These are phyloP conservation scores for Penicillium riverlandense DNA, from an alignment of 495 filamentous ascomycete species.

Conservation along the genomic window DNA sequence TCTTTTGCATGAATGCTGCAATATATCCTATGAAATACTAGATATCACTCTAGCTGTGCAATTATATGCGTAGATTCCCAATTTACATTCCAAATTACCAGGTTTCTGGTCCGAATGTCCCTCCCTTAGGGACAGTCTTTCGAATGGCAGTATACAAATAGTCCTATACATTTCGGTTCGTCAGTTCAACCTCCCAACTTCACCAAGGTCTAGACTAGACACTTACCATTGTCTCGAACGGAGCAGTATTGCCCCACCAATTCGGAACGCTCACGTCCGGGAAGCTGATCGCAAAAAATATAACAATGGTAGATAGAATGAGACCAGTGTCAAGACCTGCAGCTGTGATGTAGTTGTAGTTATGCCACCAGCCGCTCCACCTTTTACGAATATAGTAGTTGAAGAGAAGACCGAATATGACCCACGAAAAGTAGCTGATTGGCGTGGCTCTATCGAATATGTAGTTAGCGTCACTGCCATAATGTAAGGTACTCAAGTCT, in stretches of 20 bases:
- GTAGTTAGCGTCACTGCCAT: background rate
- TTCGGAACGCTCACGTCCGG: constrained; percentile 38
- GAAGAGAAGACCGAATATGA: constrained; percentile 51
- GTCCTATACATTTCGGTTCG: constrained; percentile 20
- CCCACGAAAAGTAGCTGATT: constrained; percentile 54
- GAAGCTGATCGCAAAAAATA: constrained; percentile 48
- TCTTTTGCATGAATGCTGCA: constrained; percentile 28
- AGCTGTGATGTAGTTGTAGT: constrained; percentile 49
- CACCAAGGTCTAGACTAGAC: background rate
- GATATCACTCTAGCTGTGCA: too few relatives aligned
- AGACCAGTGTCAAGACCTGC: constrained; percentile 49
- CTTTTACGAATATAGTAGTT: constrained; percentile 45
- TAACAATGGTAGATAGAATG: constrained; percentile 47
- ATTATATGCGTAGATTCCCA: too few relatives aligned
- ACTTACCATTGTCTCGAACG: constrained; percentile 19
- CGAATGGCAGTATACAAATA: constrained; percentile 44
- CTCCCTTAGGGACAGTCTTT: constrained; percentile 32
- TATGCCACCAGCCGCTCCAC: constrained; percentile 51
- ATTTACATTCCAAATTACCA: constrained; percentile 14
- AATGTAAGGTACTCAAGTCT: background rate
- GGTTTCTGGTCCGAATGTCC: constrained; percentile 44
- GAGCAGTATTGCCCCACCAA: constrained; percentile 51
- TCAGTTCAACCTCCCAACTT: background rate
- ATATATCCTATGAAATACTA: background rate
- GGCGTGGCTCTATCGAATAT: constrained; percentile 34